Conservation (phyloP, 1,139 yeast genomes). For the Casaregolazyma lundiana region DNA sequence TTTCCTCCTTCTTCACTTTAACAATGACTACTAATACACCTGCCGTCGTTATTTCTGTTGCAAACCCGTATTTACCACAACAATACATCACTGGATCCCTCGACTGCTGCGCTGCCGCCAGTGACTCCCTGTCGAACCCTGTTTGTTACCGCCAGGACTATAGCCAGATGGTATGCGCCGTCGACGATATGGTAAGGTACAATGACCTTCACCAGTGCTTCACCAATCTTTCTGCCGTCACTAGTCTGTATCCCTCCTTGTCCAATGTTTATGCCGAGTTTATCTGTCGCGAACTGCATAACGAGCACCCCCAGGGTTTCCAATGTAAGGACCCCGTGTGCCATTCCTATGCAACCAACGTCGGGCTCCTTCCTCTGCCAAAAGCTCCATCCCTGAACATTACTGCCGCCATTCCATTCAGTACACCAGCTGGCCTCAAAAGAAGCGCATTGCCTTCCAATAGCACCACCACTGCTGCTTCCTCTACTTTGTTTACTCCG, state of each 20-base stretch:
- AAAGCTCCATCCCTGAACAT: too few species aligned
- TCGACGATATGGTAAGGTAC: neutral
- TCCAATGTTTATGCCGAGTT: slow-evolving; percentile 1
- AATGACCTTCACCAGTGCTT: neutral
- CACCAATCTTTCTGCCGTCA: neutral
- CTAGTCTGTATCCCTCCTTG: neutral
- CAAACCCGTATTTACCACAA: neutral
- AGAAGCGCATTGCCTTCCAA: too few species aligned
- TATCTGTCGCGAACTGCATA: neutral
- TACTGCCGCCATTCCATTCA: neutral
- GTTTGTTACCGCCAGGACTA: neutral
- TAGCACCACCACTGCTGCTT: too few species aligned
- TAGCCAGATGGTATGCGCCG: neutral
- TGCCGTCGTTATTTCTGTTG: slow-evolving; percentile 2
- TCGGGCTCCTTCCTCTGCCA: neutral
- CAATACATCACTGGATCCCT: neutral
- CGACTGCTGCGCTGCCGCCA: slow-evolving; percentile 4
- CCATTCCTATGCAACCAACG: neutral
- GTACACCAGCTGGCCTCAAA: too few species aligned
- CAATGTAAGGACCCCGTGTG: slow-evolving; percentile 1
- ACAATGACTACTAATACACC: slow-evolving; percentile 1
- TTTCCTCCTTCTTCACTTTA: neutral
- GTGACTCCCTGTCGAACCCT: neutral
- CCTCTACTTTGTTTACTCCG: too few species aligned
- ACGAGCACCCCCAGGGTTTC: neutral